Base-by-base conservation (phyloP, 2,329 filamentous ascomycete species). In the Colletotrichum eleusines region DNA sequence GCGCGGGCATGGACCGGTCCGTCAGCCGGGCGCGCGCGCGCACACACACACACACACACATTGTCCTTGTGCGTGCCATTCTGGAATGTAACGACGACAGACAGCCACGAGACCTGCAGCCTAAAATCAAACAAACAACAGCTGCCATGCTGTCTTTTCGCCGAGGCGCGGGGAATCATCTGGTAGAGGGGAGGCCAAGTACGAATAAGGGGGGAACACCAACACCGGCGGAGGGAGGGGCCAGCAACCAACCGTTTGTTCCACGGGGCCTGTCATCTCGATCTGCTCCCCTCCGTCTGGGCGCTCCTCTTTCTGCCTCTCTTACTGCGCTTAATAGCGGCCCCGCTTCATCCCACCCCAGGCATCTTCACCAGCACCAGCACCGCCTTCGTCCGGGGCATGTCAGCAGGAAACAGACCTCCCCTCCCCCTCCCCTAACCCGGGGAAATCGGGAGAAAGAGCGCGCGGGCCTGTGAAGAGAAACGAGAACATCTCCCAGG, bases 401-500 rank as follows among this genome's bases (percentile, higher is more conserved):
- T n/a, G 50, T n/a, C 28, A 54, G 31, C 26, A 54, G 31, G 31
- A 35, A 28, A 54, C 51, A 33, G 31, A 54, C 42, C 20, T 16
- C 9, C 20, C 20, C 20, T 9, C 9, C 20, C 42, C 42, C 16
- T 7, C 42, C n/a, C n/a, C n/a, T n/a, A n/a, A 33, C 7, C 31
- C 20, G 51, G 20, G n/a, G 51, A 54, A 33, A 35, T 23, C 31
- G 51, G 51, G 31, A 23, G 9, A 23, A 54, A 11, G 1, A 23
- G 20, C 18, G 42, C 28, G 50, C 31, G 31, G 18, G n/a, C 48
- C 3, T 28, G 14, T 51, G 7, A 31, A 28, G 48, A 51, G 26
- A 50, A 28, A 31, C 26, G 26, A 51, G 48, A 50, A 50, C 48
- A n/a, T n/a, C 48, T 23, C 48, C 48, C 48, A 51, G 48, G 23